These are phyloP conservation scores for Scheffersomyces cryptocercus DNA, from an alignment of 1,139 yeast species.

Conservation along the genomic window DNA sequence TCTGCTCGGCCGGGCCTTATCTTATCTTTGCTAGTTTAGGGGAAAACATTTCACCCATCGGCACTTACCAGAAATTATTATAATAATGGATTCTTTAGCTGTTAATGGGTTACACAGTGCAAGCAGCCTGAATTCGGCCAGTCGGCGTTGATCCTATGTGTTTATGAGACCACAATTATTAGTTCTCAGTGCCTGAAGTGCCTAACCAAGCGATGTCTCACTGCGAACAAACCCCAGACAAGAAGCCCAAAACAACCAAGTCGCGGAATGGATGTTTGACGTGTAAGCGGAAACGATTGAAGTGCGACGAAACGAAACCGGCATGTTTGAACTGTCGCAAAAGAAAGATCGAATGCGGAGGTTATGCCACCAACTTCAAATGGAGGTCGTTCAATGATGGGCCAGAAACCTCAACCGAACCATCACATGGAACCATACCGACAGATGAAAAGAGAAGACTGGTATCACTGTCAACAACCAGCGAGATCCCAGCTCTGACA, in stretches of 20 bases:
- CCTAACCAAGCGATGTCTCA: too few species aligned
- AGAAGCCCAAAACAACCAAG: conserved; percentile 21
- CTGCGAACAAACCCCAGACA: background rate
- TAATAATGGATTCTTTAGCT: too few species aligned
- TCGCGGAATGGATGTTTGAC: conserved; percentile 54
- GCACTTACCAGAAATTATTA: too few species aligned
- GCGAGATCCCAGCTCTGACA: background rate
- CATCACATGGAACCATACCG: background rate
- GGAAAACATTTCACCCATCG: too few species aligned
- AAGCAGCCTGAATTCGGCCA: too few species aligned
- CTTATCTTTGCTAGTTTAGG: conserved; percentile 1
- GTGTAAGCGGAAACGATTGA: conserved; percentile 55
- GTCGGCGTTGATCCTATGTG: too few species aligned
- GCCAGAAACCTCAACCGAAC: background rate
- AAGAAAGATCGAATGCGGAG: conserved; percentile 55
- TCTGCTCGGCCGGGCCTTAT: background rate
- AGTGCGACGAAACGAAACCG: conserved; percentile 62
- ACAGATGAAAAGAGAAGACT: background rate
- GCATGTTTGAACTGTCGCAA: conserved; percentile 46
- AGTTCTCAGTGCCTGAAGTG: too few species aligned
- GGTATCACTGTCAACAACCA: background rate
- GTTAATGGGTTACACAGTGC: too few species aligned
- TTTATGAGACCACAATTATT: too few species aligned
- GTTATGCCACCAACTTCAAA: conserved; percentile 62
- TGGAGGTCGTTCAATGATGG: conserved; percentile 56